A percentile compares a stretch with the other conserved stretches of the same genome.
Conservation (phyloP, 352 stramenopile species). For the Globisporangium nagaii region DNA sequence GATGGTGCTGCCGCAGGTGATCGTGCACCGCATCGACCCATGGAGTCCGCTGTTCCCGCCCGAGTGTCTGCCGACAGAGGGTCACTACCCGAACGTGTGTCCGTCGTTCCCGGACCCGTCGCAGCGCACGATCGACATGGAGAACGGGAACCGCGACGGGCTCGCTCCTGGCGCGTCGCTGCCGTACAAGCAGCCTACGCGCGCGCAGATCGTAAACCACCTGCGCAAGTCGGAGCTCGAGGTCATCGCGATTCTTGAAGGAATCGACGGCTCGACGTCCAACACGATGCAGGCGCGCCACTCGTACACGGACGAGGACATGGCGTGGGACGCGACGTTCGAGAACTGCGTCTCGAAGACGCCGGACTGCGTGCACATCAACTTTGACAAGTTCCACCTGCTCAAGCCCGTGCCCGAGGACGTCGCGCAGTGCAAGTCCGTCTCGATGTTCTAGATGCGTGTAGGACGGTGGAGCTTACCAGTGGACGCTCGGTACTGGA, state of each 20-base stretch:
- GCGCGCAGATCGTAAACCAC: constrained; percentile 67
- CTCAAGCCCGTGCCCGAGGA: constrained; percentile 63
- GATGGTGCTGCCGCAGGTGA: constrained; percentile 75
- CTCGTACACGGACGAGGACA: constrained; percentile 77
- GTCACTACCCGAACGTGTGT: constrained; percentile 43
- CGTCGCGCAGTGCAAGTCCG: constrained; percentile 18
- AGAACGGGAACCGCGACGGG: constrained; percentile 82
- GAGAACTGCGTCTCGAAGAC: constrained; percentile 68
- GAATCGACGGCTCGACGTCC: constrained; percentile 79
- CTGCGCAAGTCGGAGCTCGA: constrained; percentile 64
- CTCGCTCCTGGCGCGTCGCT: constrained; percentile 6
- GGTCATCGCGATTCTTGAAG: constrained; percentile 77
- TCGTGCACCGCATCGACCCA: constrained; percentile 83
- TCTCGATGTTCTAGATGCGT: constrained; percentile 17
- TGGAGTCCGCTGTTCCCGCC: constrained; percentile 80
- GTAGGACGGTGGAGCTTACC: no score
- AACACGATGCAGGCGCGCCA: constrained; percentile 85
- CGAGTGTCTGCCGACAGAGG: constrained; percentile 51
- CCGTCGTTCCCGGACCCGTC: constrained; percentile 67
- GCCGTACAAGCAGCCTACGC: constrained; percentile 60
- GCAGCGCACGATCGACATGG: constrained; percentile 68
- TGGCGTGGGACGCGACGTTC: constrained; percentile 78
- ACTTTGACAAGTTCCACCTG: constrained; percentile 83
- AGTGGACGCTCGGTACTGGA: no score
- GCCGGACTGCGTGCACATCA: constrained; percentile 45